Evolutionary conservation across 1,284 basidiomycete genomes (phyloP), one percentile per base, ranked within the genome.

Genomic region (Trichosporon sp.): DNA sequence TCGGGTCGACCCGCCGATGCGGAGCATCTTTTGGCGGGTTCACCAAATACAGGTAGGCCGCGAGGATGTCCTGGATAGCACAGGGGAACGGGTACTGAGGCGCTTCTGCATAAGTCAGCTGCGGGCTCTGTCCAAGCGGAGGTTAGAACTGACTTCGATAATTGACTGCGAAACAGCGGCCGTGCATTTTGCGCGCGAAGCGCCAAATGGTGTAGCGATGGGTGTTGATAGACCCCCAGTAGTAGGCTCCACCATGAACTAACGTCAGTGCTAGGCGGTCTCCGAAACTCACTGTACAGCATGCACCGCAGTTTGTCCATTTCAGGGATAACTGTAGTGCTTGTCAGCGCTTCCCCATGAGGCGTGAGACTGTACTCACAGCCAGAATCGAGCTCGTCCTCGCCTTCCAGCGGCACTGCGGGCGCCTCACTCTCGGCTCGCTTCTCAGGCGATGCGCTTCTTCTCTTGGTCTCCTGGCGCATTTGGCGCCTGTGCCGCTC

Each of bases 61-160:
- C 92, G 10, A 97, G 79, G 65, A 90, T 86, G 82, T 97, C 95
- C 79, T 96, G 93, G 14, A 98, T 85, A 0, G 92, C 94, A 77
- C 96, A 98, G 0, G 96, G 96, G 84, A 98, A 99, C 0, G 96
- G 96, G 76, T 96, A 97, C 83, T 97, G 94, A 0, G 95, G 95
- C 11, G 95, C 90, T 54, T 89, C 81, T 84, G 69, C 4, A 46
- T 1, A n/a, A 14, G n/a, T 64, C 26, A 43, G 31, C 26, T 26
- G 26, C 26, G 26, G 26, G 26, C 26, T 26, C 26, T 1, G 26
- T 26, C 26, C 26, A 26, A 26, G 26, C 26, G 26, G 26, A 26
- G 26, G 26, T 70, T n/a, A 31, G 4, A 2, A 11, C n/a, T 19
- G 8, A 83, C 82, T 81, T 54, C 94, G 88, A 81, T 97, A 97